Conservation (phyloP, 768 basidiomycete species). For the Rhodotorula diobovata region DNA sequence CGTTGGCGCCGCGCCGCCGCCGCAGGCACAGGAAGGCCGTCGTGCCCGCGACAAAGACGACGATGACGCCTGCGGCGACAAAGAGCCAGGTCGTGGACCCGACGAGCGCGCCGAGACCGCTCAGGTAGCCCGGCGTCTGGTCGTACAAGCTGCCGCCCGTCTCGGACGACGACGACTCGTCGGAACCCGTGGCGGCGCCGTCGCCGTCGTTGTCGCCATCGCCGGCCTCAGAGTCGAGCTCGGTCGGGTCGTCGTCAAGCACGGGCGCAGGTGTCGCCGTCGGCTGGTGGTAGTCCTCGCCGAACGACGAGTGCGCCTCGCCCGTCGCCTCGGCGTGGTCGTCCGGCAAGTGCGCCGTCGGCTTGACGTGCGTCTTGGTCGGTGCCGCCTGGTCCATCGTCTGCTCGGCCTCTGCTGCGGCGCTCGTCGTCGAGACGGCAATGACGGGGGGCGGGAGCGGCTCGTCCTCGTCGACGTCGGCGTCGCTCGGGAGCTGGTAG, state of each 20-base stretch:
- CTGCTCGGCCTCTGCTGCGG: constrained; percentile 25
- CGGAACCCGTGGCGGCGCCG: constrained; percentile 18
- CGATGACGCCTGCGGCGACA: constrained; percentile 70
- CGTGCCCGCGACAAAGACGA: constrained; percentile 65
- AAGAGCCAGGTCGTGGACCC: constrained; percentile 84
- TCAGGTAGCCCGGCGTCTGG: constrained; percentile 58
- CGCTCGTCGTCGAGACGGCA: neutral
- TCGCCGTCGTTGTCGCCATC: constrained; percentile 37
- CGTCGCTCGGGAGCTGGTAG: constrained; percentile 34
- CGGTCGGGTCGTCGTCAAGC: constrained; percentile 3
- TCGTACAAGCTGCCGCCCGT: constrained; percentile 40
- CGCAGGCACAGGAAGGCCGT: constrained; percentile 79
- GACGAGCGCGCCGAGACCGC: constrained; percentile 67
- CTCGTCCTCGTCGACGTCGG: constrained; percentile 9
- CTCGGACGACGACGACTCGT: constrained; percentile 40
- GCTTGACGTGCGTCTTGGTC: constrained; percentile 69
- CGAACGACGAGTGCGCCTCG: constrained; percentile 62
- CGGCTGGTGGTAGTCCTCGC: constrained; percentile 32
- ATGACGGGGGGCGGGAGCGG: neutral
- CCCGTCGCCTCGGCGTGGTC: constrained; percentile 76
- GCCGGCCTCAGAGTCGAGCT: constrained; percentile 28
- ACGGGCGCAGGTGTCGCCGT: constrained; percentile 10
- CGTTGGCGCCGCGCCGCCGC: constrained; percentile 37
- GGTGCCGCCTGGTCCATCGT: constrained; percentile 42
- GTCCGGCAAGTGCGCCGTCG: constrained; percentile 78